Evolutionary conservation across 495 filamentous ascomycete genomes (phyloP), one percentile per base, ranked within the genome.

Genomic region (Lasiosphaeria ovina): DNA sequence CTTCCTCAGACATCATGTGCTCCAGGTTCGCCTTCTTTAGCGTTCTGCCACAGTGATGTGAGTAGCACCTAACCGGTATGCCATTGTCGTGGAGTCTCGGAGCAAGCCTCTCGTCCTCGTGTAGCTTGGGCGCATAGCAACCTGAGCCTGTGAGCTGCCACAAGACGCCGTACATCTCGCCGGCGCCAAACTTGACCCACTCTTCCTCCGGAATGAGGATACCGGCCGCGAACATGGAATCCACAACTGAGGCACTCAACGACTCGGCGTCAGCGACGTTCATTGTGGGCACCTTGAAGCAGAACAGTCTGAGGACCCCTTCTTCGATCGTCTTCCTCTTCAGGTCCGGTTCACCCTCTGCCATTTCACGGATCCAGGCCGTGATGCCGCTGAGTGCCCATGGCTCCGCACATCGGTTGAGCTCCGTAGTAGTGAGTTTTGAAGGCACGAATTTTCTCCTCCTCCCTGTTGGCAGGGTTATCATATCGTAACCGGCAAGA

Each of bases 271-370:
- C 94, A 3, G 94, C 92, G 50, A 92, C 92, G 66, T 99, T 98
- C 94, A 99, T 98, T 0, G 93, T 99, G 1, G 95, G 92, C 3
- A 99, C 92, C 73, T 96, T 97, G 75, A 92, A 86, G 14, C 92
- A 96, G 70, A 99, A 98, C 24, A 99, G 77, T 8, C 87, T 90
- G 31, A 97, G 87, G 47, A 98, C 83, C 3, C 89, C 93, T 55
- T 97, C 92, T 36, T 89, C 86, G 50, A 98, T 83, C 5, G 88
- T 85, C 58, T 89, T 87, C 67, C 89, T 83, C 66, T 89, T 90
- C 31, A 99, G 81, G 74, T 99, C 92, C 14, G 79, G 78, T 57
- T 87, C 85, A 16, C 92, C 93, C 62, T 96, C 92, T 35, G 90
- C 88, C 82, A 98, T 86, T 55, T 90, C 87, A 59, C 87, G 87